Evolutionary conservation across 768 basidiomycete species (phyloP).

Genomic region (Daedalea quercina): DNA sequence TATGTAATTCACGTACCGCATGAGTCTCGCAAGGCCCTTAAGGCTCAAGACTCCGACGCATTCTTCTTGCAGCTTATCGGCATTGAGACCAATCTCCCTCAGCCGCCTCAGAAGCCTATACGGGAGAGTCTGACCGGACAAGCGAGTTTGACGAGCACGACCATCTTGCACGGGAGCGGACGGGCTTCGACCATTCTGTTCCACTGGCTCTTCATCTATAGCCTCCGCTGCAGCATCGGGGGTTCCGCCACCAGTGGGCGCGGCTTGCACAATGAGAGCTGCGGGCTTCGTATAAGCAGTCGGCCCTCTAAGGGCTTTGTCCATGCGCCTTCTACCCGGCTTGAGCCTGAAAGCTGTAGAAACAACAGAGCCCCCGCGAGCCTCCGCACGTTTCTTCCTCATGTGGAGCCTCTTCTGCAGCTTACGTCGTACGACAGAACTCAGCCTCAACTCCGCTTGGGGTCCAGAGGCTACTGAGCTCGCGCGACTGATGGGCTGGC

Average conservation of each 20-base stretch:
- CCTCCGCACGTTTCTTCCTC: constrained; percentile 59
- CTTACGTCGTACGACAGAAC: constrained; percentile 47
- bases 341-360: constrained; percentile 28
- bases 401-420: constrained; percentile 61
- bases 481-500: constrained; percentile 1
- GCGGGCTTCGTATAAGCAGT: neutral
- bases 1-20: constrained; percentile 30
- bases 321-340: constrained; percentile 29
- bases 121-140: constrained; percentile 36
- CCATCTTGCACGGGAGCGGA: neutral
- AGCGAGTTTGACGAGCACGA: constrained; percentile 12
- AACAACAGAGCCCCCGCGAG: constrained; percentile 29
- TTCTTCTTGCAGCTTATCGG: constrained; percentile 30
- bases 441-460: constrained; percentile 22
- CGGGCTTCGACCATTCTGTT: too few species aligned
- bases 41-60: constrained; percentile 47
- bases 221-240: neutral
- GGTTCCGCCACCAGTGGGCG: neutral
- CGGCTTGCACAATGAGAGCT: constrained; percentile 4
- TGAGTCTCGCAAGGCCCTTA: constrained; percentile 28
- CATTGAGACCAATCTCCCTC: constrained; percentile 38
- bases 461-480: too few species aligned
- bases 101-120: constrained; percentile 40
- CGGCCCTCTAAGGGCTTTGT: neutral
- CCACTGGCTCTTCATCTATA: constrained; percentile 5